Evolutionary conservation across 2,329 filamentous ascomycete genomes (phyloP).

Genomic region (Alternaria conjuncta): DNA sequence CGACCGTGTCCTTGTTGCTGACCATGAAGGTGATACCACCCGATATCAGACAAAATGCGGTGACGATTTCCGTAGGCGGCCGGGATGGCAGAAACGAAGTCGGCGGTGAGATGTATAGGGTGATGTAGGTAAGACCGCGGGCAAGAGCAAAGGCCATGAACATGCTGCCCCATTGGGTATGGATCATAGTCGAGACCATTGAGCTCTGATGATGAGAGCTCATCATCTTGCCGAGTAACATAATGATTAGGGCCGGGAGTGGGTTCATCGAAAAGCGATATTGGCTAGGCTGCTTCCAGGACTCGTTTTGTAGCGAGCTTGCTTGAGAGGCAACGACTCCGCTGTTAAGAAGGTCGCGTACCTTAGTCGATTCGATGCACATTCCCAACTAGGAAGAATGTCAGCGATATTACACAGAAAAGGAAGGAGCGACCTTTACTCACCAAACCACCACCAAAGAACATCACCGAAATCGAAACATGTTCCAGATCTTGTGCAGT

Average conservation of each 20-base stretch:
- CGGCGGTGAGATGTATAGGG: slow-evolving; percentile 81
- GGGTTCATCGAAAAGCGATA: slow-evolving; percentile 85
- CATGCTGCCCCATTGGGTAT: slow-evolving; percentile 90
- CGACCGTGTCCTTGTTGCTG: slow-evolving; percentile 78
- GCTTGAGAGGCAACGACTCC: slow-evolving; percentile 51
- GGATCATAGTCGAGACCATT: slow-evolving; percentile 88
- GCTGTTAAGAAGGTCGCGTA: slow-evolving; percentile 70
- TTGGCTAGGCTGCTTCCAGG: slow-evolving; percentile 66
- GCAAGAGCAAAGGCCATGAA: slow-evolving; percentile 81
- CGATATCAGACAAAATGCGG: slow-evolving; percentile 83
- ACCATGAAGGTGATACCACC: slow-evolving; percentile 94
- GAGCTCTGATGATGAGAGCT: slow-evolving; percentile 84
- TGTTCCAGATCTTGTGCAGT: slow-evolving; percentile 85
- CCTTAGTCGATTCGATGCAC: slow-evolving; percentile 73
- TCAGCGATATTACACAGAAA: slow-evolving; percentile 28
- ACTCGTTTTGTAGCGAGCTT: slow-evolving; percentile 42
- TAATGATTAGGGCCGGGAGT: slow-evolving; percentile 83
- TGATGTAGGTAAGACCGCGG: slow-evolving; percentile 77
- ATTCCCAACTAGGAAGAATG: slow-evolving; percentile 66
- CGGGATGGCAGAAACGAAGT: slow-evolving; percentile 80
- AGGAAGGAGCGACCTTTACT: slow-evolving; percentile 44
- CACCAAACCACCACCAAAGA: slow-evolving; percentile 89
- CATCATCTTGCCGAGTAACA: slow-evolving; percentile 94
- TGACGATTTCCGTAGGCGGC: slow-evolving; percentile 87
- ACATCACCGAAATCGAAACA: slow-evolving; percentile 88